These are phyloP conservation scores for Aspergillus novoparasiticus DNA, from an alignment of 2,329 filamentous ascomycete species.

Conservation along the genomic window DNA sequence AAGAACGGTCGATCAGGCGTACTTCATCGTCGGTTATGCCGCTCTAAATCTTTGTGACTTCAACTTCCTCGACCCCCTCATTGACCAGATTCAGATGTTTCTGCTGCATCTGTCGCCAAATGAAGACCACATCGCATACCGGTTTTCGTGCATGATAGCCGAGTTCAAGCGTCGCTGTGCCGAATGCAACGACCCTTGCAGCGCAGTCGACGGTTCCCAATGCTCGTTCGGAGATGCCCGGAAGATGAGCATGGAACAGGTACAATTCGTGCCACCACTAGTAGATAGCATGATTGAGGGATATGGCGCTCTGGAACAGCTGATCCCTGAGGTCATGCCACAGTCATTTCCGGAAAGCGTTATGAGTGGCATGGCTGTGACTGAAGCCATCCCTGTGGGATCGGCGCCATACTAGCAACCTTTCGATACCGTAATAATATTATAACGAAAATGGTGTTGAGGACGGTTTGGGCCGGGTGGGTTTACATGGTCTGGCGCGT, in stretches of 20 bases:
- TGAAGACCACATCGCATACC: constrained; percentile 37
- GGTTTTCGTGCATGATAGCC: constrained; percentile 34
- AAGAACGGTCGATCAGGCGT: constrained; percentile 34
- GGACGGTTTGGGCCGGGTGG: neutral
- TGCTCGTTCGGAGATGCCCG: constrained; percentile 22
- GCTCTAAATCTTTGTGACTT: constrained; percentile 40
- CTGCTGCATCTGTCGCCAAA: constrained; percentile 36
- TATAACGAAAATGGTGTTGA: neutral
- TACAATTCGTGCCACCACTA: constrained; percentile 24
- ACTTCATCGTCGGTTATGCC: constrained; percentile 38
- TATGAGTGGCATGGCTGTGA: constrained; percentile 14
- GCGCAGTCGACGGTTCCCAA: constrained; percentile 17
- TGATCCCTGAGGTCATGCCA: constrained; percentile 24
- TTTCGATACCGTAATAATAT: neutral
- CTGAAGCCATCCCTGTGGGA: constrained; percentile 8
- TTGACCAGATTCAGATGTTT: constrained; percentile 36
- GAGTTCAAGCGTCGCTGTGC: constrained; percentile 35
- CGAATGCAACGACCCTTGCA: constrained; percentile 22
- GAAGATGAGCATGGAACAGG: constrained; percentile 26
- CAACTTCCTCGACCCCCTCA: constrained; percentile 33
- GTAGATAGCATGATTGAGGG: constrained; percentile 29
- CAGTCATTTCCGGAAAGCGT: constrained; percentile 15
- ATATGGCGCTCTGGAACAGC: constrained; percentile 28
- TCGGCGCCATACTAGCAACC: neutral
- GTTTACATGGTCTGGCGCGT: neutral